phyloP scores from a whole-genome alignment of 768 basidiomycete species.

The Leccinum imitatum region DNA sequence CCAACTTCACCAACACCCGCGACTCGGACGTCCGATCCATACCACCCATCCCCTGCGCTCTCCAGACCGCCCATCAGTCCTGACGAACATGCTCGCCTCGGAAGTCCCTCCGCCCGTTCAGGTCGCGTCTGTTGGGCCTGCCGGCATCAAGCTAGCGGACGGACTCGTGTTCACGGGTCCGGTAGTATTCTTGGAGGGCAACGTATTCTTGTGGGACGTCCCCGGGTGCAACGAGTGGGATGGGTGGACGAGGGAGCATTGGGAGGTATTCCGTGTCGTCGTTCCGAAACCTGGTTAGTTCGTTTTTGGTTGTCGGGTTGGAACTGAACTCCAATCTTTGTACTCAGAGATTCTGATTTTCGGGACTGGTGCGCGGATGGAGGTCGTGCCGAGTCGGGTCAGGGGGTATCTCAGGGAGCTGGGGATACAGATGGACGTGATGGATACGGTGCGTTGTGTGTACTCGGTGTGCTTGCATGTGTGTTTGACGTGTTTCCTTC shows the following conservation, averaged over 20 bases:
- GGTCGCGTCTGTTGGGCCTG: constrained; percentile 60
- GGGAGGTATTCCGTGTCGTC: constrained; percentile 78
- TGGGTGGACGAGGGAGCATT: constrained; percentile 72
- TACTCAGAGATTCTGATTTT: constrained; percentile 62
- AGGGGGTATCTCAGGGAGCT: constrained; percentile 65
- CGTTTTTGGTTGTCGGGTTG: background rate
- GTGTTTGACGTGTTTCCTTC: background rate
- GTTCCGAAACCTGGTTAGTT: constrained; percentile 78
- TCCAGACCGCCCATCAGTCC: constrained; percentile 27
- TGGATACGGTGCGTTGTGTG: constrained; percentile 63
- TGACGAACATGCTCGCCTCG: constrained; percentile 75
- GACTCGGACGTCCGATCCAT: constrained; percentile 16
- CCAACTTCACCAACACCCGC: background rate
- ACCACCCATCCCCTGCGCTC: constrained; percentile 6
- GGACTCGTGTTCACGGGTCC: constrained; percentile 77
- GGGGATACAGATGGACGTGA: constrained; percentile 87
- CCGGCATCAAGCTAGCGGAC: constrained; percentile 71
- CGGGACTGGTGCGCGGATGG: constrained; percentile 76
- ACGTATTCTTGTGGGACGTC: constrained; percentile 90
- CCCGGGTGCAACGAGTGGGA: constrained; percentile 52
- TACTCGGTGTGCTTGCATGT: background rate
- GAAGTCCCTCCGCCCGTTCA: constrained; percentile 69
- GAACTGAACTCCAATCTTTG: background rate
- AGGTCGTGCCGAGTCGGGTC: constrained; percentile 67
- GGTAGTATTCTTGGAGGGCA: constrained; percentile 82